phyloP scores from a whole-genome alignment of 306 rosid genomes.

The Begonia peltatifolia region DNA sequence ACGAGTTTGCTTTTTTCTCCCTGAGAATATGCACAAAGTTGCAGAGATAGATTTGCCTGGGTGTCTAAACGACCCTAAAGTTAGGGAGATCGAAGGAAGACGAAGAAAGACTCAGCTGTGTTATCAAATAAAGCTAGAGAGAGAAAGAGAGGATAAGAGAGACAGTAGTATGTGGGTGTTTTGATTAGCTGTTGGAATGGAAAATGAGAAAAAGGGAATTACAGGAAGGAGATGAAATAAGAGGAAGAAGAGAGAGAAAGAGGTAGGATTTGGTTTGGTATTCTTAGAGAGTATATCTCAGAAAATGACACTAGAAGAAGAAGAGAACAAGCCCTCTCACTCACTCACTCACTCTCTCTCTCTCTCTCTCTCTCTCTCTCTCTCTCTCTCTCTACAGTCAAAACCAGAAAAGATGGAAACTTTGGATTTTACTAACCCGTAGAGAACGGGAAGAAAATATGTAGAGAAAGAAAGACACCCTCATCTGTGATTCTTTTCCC shows the following conservation, averaged over 20 bases:
- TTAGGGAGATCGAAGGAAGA: too few relatives aligned
- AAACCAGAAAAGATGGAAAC: constrained; percentile 24
- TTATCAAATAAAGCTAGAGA: too few relatives aligned
- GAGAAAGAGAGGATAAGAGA: constrained; percentile 11
- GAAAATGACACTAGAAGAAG: constrained; percentile 75
- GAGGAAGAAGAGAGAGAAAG: constrained; percentile 11
- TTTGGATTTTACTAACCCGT: constrained; percentile 42
- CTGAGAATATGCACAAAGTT: too few relatives aligned
- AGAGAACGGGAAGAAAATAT: constrained; percentile 48
- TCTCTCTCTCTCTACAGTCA: constrained; percentile 14
- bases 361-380: constrained; percentile 5
- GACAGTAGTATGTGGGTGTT: constrained; percentile 9
- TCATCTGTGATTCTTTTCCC: constrained; percentile 45
- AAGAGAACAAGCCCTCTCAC: constrained; percentile 18
- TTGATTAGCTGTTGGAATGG: constrained; percentile 5
- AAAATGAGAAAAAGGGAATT: constrained; percentile 8
- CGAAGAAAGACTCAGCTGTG: too few relatives aligned
- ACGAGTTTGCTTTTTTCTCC: too few relatives aligned
- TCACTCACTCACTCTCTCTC: constrained; percentile 4
- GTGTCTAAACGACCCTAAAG: too few relatives aligned
- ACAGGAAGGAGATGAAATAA: background rate
- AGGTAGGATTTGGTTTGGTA: constrained; percentile 1
- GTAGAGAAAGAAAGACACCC: constrained; percentile 37
- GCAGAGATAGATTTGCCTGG: too few relatives aligned
- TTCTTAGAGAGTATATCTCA: constrained; percentile 44